Evolutionary conservation across 192 early-diverging fungal species (phyloP).

Genomic region (Gryganskiella cystojenkinii): DNA sequence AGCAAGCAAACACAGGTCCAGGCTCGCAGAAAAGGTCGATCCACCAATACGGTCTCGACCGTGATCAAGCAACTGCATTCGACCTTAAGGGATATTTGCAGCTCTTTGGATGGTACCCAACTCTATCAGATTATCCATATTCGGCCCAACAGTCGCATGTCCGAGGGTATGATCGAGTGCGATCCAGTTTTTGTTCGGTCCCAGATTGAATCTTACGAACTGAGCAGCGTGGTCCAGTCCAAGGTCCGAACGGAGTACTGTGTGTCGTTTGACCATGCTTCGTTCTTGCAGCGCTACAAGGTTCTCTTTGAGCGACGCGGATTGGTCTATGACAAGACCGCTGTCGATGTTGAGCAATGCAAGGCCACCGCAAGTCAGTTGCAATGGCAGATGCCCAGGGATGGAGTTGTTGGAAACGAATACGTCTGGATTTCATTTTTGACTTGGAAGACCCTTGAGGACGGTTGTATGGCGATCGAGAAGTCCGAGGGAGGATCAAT

Average conservation of each 20-base stretch:
- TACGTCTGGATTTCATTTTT: constrained; percentile 71
- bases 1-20: constrained; percentile 43
- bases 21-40: constrained; percentile 33
- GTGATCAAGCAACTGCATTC: constrained; percentile 69
- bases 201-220: constrained; percentile 37
- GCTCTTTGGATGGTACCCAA: constrained; percentile 80
- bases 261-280: constrained; percentile 74
- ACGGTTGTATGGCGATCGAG: constrained; percentile 68
- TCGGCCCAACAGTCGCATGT: constrained; percentile 70
- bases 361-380: constrained; percentile 2
- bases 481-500: constrained; percentile 59
- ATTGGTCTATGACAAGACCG: constrained; percentile 9
- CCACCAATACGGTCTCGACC: constrained; percentile 57
- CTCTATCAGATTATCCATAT: constrained; percentile 89
- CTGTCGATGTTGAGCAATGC: constrained; percentile 14
- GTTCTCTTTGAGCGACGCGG: constrained; percentile 59
- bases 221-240: constrained; percentile 22
- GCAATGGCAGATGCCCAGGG: constrained; percentile 55
- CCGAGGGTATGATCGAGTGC: constrained; percentile 37
- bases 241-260: constrained; percentile 65
- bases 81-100: constrained; percentile 82
- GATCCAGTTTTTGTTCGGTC: constrained; percentile 39
- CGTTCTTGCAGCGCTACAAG: constrained; percentile 77
- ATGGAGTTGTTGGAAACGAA: constrained; percentile 65
- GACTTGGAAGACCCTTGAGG: constrained; percentile 73